phyloP scores from a whole-genome alignment of 306 rosid species.

The Quercus cerris region DNA sequence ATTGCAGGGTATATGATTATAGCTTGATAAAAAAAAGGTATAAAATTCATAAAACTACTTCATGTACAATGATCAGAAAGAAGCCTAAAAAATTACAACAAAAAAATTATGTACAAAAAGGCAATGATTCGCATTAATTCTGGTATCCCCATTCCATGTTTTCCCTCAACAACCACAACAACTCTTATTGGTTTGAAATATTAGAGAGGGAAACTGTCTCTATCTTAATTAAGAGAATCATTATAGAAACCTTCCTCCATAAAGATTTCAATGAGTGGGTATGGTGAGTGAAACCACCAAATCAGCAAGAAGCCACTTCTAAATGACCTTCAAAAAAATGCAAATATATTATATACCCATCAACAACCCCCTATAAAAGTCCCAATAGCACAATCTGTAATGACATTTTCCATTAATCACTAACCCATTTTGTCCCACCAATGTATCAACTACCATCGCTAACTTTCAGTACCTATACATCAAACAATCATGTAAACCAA shows the following conservation, averaged over 20 bases:
- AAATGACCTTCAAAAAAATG: background rate
- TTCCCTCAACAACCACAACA: conserved; percentile 17
- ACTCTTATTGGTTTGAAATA: conserved; percentile 6
- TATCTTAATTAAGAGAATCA: conserved; percentile 8
- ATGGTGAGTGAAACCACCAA: conserved; percentile 30
- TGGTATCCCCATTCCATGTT: conserved; percentile 12
- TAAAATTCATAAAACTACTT: background rate
- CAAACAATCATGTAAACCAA: background rate
- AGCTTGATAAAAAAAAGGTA: background rate
- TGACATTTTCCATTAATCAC: background rate
- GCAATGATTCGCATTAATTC: too few species aligned
- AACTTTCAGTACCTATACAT: conserved; percentile 1
- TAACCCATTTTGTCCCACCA: background rate
- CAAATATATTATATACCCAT: background rate
- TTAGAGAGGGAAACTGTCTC: conserved; percentile 10
- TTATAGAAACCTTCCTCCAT: conserved; percentile 30
- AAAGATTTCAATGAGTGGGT: conserved; percentile 27
- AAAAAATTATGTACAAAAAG: too few species aligned
- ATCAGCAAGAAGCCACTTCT: conserved; percentile 25
- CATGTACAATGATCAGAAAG: too few species aligned
- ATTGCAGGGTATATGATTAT: background rate
- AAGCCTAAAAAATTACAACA: too few species aligned
- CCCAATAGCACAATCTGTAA: conserved; percentile 7
- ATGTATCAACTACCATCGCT: background rate
- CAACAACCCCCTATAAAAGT: conserved; percentile 9